Percentiles rank a stretch among this genome's conserved stretches.
These are phyloP conservation scores for Fusarium avenaceum DNA, from an alignment of 2,329 filamentous ascomycete species.

Conservation along the genomic window DNA sequence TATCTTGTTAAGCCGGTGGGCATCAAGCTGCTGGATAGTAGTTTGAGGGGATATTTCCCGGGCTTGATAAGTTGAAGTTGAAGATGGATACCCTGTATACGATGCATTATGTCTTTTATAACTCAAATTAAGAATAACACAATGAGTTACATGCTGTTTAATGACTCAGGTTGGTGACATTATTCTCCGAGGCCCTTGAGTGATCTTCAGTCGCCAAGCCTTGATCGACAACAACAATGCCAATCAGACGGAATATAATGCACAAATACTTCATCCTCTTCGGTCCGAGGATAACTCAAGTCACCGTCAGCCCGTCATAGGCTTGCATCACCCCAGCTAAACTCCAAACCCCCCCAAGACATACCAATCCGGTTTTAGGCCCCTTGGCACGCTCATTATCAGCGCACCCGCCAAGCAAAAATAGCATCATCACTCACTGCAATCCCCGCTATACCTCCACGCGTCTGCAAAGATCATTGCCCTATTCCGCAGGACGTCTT, in stretches of 20 bases:
- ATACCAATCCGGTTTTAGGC: conserved; percentile 22
- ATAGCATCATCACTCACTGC: conserved; percentile 20
- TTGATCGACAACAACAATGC: background rate
- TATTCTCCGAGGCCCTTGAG: background rate
- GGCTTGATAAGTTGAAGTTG: no score
- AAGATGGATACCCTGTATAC: background rate
- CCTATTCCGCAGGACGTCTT: background rate
- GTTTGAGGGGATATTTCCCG: conserved; percentile 36
- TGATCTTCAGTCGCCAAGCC: background rate
- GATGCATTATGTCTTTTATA: background rate
- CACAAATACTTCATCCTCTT: background rate
- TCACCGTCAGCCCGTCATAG: background rate
- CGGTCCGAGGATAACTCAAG: background rate
- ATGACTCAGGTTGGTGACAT: background rate
- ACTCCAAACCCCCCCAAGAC: background rate
- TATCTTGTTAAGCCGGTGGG: conserved; percentile 47
- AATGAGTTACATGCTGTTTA: background rate
- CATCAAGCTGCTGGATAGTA: conserved; percentile 39
- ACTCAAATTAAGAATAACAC: background rate
- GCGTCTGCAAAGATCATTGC: background rate
- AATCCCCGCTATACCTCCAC: background rate
- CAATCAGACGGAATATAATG: background rate
- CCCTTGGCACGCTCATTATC: conserved; percentile 23
- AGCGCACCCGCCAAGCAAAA: conserved; percentile 26
- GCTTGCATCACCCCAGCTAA: background rate